Conservation (phyloP, 257 asterid genomes). For the Cinchona pubescens region DNA sequence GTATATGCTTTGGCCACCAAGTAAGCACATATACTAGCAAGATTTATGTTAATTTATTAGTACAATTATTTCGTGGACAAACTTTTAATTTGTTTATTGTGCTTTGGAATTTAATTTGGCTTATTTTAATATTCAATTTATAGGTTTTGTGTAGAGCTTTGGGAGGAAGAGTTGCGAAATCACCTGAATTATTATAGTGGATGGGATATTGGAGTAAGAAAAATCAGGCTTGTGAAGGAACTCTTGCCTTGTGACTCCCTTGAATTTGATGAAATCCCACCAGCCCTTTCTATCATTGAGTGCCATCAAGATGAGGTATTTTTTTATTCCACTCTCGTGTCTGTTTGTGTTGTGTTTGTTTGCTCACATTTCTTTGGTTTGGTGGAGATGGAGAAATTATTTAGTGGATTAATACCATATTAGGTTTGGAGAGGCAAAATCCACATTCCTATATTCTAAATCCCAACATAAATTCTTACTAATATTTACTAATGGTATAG, state of each 20-base stretch:
- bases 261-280: slow-evolving; percentile 47
- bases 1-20: slow-evolving; percentile 79
- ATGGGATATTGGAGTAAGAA: slow-evolving; percentile 76
- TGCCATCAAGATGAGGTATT: slow-evolving; percentile 85
- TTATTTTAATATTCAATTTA: not conserved
- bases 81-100: too few species aligned
- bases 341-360: not conserved
- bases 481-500: too few species aligned
- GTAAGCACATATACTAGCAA: slow-evolving; percentile 22
- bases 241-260: slow-evolving; percentile 29
- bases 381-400: too few species aligned
- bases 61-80: too few species aligned
- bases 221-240: slow-evolving; percentile 42
- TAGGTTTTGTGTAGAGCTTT: slow-evolving; percentile 65
- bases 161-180: slow-evolving; percentile 66
- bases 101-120: not conserved
- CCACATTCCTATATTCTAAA: too few species aligned
- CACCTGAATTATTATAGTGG: slow-evolving; percentile 57
- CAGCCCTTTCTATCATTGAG: slow-evolving; percentile 49
- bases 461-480: too few species aligned
- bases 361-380: not conserved
- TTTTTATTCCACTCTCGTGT: not conserved
- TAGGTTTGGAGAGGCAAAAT: too few species aligned
- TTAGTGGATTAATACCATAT: too few species aligned
- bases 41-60: not conserved